phyloP scores from a whole-genome alignment of 495 filamentous ascomycete genomes.

The Darksidea phi region DNA sequence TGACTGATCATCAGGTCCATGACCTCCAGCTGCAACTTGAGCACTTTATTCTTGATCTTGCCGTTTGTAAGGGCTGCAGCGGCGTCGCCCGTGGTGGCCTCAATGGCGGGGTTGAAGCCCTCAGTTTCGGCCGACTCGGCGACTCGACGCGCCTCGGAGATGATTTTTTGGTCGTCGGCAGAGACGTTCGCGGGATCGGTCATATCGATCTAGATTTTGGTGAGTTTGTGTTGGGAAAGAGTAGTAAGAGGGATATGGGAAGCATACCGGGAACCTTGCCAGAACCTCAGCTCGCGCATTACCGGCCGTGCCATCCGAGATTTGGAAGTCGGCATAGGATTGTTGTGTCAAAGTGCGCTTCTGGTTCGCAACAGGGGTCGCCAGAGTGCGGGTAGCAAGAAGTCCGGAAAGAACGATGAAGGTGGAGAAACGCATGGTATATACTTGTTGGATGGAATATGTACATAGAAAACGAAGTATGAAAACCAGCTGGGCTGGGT shows the following conservation, averaged over 20 bases:
- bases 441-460: neutral
- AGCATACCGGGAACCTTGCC: slow-evolving; percentile 48
- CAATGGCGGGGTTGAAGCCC: slow-evolving; percentile 47
- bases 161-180: slow-evolving; percentile 43
- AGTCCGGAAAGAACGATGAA: slow-evolving; percentile 14
- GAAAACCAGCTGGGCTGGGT: too few species aligned
- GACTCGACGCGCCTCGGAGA: slow-evolving; percentile 44
- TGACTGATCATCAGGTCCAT: slow-evolving; percentile 41
- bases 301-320: slow-evolving; percentile 47
- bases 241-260: neutral
- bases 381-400: slow-evolving; percentile 9
- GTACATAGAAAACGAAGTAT: neutral
- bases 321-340: slow-evolving; percentile 39
- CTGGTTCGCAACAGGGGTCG: slow-evolving; percentile 7
- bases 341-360: slow-evolving; percentile 16
- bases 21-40: slow-evolving; percentile 50
- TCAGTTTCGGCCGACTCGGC: slow-evolving; percentile 48
- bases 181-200: slow-evolving; percentile 43
- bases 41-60: slow-evolving; percentile 58
- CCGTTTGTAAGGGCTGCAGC: slow-evolving; percentile 48
- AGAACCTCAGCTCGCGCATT: slow-evolving; percentile 48
- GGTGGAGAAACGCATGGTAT: slow-evolving; percentile 26
- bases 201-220: slow-evolving; percentile 41
- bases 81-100: slow-evolving; percentile 37
- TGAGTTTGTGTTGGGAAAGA: neutral